A percentile compares a stretch with the other conserved stretches of the same genome.
These are phyloP conservation scores for Prunella vulgaris DNA, from an alignment of 257 asterid species.

Conservation along the genomic window DNA sequence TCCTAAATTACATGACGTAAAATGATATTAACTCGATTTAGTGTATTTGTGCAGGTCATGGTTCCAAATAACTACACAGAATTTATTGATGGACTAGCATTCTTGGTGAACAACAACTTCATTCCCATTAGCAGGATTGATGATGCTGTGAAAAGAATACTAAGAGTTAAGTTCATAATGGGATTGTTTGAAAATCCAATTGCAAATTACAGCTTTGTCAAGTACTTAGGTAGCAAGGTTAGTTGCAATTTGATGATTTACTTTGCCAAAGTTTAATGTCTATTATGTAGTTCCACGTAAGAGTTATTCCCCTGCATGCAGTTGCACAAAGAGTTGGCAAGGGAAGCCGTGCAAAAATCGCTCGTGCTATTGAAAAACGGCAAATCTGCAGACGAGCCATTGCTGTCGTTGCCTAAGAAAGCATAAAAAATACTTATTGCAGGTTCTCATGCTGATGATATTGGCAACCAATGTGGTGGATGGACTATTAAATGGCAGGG, in stretches of 20 bases:
- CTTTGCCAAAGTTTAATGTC: not conserved
- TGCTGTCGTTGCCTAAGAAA: conserved; percentile 38
- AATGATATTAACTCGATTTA: too few relatives aligned
- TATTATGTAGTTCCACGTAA: too few relatives aligned
- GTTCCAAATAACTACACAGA: conserved; percentile 32
- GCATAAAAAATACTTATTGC: conserved; percentile 37
- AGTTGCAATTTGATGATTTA: not conserved
- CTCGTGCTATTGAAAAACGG: conserved; percentile 43
- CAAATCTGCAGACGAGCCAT: conserved; percentile 23
- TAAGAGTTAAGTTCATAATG: conserved; percentile 38
- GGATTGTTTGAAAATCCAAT: conserved; percentile 36
- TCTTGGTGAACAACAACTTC: conserved; percentile 22
- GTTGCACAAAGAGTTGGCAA: conserved; percentile 37
- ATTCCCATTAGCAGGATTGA: conserved; percentile 32
- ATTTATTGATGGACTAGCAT: conserved; percentile 29
- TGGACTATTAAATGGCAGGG: conserved; percentile 55
- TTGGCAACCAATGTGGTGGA: conserved; percentile 50
- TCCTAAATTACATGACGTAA: too few relatives aligned
- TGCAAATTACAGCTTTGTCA: conserved; percentile 32
- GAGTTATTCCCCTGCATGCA: not conserved
- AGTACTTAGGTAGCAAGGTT: conserved; percentile 30
- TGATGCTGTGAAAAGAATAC: conserved; percentile 40
- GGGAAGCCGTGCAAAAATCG: conserved; percentile 50
- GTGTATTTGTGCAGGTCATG: conserved; percentile 30
- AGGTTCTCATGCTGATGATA: conserved; percentile 37